Conservation (phyloP, 148 eudicot genomes). For the Agrostemma githago region DNA sequence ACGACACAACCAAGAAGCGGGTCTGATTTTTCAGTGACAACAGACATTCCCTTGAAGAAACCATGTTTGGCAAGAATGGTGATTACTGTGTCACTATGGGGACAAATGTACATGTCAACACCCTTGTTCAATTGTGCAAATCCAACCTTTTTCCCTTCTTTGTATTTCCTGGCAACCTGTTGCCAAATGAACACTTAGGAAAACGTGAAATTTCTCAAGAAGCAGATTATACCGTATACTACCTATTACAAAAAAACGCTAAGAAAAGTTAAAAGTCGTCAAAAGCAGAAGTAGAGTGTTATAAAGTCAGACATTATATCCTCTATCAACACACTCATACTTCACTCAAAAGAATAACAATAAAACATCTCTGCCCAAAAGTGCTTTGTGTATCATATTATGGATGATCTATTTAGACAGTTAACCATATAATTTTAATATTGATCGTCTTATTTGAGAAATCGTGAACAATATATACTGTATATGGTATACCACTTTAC, state of each 20-base stretch:
- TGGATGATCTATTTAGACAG: too few species aligned
- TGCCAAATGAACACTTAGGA: neutral
- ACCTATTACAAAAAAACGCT: neutral
- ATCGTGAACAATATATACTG: too few species aligned
- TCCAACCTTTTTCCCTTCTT: slow-evolving; percentile 54
- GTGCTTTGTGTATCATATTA: too few species aligned
- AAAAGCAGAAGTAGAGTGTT: neutral
- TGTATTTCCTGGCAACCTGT: slow-evolving; percentile 62
- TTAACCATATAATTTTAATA: too few species aligned
- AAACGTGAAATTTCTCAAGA: neutral
- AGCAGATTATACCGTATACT: too few species aligned
- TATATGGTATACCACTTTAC: neutral
- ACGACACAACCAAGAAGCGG: slow-evolving; percentile 70
- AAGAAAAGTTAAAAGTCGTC: neutral
- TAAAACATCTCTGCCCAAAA: too few species aligned
- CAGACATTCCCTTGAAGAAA: slow-evolving; percentile 57
- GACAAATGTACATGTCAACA: slow-evolving; percentile 67
- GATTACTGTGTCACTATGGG: slow-evolving; percentile 53
- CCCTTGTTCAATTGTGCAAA: slow-evolving; percentile 52
- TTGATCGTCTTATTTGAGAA: too few species aligned
- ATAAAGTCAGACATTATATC: neutral
- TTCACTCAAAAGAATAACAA: too few species aligned
- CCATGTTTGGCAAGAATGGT: slow-evolving; percentile 69
- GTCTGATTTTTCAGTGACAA: slow-evolving; percentile 43
- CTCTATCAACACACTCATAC: neutral